Evolutionary conservation across 345 rosid genomes (phyloP).

Genomic region (Pugionium dolabratum): DNA sequence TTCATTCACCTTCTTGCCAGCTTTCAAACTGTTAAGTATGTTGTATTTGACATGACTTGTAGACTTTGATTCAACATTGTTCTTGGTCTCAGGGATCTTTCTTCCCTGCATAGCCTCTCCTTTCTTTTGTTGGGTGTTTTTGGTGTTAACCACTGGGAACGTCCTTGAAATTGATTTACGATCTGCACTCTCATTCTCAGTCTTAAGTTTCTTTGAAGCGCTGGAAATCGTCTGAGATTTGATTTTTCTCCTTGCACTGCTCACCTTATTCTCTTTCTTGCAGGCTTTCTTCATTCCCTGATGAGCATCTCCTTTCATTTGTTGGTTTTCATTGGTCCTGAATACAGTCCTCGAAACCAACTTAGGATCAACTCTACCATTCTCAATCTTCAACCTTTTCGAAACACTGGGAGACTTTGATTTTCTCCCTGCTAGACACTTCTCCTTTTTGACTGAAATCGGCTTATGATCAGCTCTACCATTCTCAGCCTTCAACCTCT

Average conservation of each 20-base stretch:
- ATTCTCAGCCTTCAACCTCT: slow-evolving; percentile 25
- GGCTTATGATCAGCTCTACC: slow-evolving; percentile 3
- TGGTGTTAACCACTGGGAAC: slow-evolving; percentile 5
- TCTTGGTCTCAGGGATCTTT: slow-evolving; percentile 30
- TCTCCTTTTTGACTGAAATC: background rate
- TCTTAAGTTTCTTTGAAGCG: slow-evolving; percentile 28
- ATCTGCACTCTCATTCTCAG: slow-evolving; percentile 14
- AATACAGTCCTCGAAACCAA: background rate
- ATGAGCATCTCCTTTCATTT: slow-evolving; percentile 11
- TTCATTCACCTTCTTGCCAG: slow-evolving; percentile 11
- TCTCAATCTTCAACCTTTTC: slow-evolving; percentile 25
- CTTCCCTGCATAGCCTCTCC: slow-evolving; percentile 15
- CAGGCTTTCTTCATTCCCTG: slow-evolving; percentile 15
- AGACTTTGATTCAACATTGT: slow-evolving; percentile 17
- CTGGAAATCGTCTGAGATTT: slow-evolving; percentile 13
- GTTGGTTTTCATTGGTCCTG: slow-evolving; percentile 11
- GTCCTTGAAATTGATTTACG: slow-evolving; percentile 4
- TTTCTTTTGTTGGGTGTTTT: slow-evolving; percentile 6
- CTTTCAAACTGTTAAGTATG: slow-evolving; percentile 3
- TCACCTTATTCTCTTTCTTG: slow-evolving; percentile 2
- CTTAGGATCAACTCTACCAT: slow-evolving; percentile 3
- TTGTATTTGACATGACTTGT: slow-evolving; percentile 29
- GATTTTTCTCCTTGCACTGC: slow-evolving; percentile 1
- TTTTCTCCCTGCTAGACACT: background rate
- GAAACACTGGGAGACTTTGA: background rate